A percentile compares a stretch with the other conserved stretches of the same genome.
These are phyloP conservation scores for Pachyrhizus erosus DNA, from an alignment of 306 rosid genomes.

Conservation along the genomic window DNA sequence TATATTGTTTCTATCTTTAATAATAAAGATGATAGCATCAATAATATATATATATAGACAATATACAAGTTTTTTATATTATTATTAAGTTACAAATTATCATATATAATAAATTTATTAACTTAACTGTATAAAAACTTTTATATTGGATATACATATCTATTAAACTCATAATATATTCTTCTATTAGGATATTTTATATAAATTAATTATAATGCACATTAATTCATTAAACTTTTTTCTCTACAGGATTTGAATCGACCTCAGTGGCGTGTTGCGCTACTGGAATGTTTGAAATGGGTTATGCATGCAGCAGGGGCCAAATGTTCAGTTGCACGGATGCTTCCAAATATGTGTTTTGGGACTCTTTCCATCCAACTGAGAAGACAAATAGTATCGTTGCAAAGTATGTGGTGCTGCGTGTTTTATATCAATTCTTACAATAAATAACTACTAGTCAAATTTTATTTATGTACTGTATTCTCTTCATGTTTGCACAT, in stretches of 20 bases:
- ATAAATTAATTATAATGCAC: neutral
- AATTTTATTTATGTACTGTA: conserved; percentile 16
- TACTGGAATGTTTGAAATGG: conserved; percentile 89
- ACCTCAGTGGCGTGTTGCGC: conserved; percentile 82
- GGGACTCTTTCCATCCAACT: conserved; percentile 66
- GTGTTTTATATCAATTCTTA: conserved; percentile 36
- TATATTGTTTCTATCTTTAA: neutral
- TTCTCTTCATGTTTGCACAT: conserved; percentile 11
- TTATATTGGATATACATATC: neutral
- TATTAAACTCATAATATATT: neutral
- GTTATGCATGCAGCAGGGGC: conserved; percentile 73
- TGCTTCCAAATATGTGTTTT: conserved; percentile 74
- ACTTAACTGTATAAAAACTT: too few species aligned
- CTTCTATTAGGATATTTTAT: neutral
- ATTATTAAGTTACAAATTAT: neutral
- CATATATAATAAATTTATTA: neutral
- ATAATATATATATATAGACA: too few species aligned
- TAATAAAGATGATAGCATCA: neutral
- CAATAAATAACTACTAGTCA: conserved; percentile 4
- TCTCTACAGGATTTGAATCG: conserved; percentile 66
- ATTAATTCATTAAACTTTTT: neutral
- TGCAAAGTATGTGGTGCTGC: conserved; percentile 49
- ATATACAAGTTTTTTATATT: too few species aligned
- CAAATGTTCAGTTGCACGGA: conserved; percentile 69
- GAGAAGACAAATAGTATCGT: conserved; percentile 60